phyloP scores from a whole-genome alignment of 306 rosid genomes.

The Trichosanthes cucumerina region DNA sequence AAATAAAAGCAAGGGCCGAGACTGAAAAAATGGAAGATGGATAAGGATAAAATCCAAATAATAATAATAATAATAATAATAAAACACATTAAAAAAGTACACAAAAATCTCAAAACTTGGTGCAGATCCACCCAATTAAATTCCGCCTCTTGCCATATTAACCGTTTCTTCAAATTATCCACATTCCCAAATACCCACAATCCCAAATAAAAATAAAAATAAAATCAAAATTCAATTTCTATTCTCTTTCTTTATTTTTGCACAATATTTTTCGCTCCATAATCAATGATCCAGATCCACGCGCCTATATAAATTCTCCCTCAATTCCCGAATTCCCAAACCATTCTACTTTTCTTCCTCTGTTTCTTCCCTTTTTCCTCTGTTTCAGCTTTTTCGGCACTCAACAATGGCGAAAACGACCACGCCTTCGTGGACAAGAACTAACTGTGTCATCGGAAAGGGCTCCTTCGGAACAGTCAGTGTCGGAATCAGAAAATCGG shows the following conservation, averaged over 20 bases:
- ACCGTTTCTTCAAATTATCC: slow-evolving; percentile 8
- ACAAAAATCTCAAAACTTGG: neutral
- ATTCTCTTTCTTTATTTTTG: neutral
- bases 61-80: too few species aligned
- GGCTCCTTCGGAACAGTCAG: slow-evolving; percentile 66
- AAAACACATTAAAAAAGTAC: too few species aligned
- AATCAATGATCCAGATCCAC: neutral
- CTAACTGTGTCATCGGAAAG: slow-evolving; percentile 47
- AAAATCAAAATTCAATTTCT: neutral
- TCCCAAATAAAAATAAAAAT: neutral
- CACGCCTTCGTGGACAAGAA: slow-evolving; percentile 60
- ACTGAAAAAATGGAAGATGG: neutral
- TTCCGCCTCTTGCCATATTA: neutral
- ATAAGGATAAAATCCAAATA: slow-evolving; percentile 7
- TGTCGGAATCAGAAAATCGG: slow-evolving; percentile 33
- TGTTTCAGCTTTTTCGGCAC: neutral
- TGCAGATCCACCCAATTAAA: slow-evolving; percentile 2
- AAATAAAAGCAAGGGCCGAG: neutral
- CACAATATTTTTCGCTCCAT: neutral
- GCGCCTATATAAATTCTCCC: neutral
- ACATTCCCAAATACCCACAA: neutral
- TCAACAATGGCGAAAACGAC: neutral
- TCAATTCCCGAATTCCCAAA: neutral
- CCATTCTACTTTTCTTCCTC: neutral
- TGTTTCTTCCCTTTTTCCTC: neutral